Percentiles rank a stretch among this genome's conserved stretches.
Conservation (phyloP, 306 rosid species). For the Cucurbita pepo region DNA sequence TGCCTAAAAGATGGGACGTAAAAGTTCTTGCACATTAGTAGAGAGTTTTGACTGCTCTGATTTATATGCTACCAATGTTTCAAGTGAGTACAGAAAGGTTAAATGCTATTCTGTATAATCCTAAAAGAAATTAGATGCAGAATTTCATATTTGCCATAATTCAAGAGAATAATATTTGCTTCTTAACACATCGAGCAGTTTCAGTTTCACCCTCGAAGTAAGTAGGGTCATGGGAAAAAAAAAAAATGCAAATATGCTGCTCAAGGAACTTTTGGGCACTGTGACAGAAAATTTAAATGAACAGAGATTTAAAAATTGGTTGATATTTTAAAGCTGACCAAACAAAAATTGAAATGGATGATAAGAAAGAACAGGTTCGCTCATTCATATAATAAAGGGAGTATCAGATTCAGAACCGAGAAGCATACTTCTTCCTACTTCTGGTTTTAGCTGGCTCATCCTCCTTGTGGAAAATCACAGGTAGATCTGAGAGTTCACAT, state of each 20-base stretch:
- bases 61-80: background rate
- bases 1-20: slow-evolving; percentile 19
- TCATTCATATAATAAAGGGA: background rate
- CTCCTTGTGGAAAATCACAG: slow-evolving; percentile 9
- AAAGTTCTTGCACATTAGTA: background rate
- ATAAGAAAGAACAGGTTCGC: background rate
- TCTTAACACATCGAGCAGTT: background rate
- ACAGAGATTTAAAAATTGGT: background rate
- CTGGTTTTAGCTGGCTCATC: slow-evolving; percentile 10
- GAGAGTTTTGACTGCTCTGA: background rate
- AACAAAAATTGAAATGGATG: background rate
- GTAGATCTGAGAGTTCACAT: slow-evolving; percentile 22
- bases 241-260: background rate
- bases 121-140: too few relatives aligned
- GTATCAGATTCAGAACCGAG: background rate
- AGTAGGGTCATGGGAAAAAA: background rate
- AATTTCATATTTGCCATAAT: too few relatives aligned
- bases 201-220: background rate
- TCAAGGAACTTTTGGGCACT: background rate
- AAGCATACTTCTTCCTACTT: slow-evolving; percentile 16
- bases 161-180: background rate
- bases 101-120: too few relatives aligned
- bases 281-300: background rate
- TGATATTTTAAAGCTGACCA: background rate
- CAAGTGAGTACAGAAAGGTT: background rate